These are phyloP conservation scores for Xylariaceae sp. DNA, from an alignment of 2,329 filamentous ascomycete species.

Conservation along the genomic window DNA sequence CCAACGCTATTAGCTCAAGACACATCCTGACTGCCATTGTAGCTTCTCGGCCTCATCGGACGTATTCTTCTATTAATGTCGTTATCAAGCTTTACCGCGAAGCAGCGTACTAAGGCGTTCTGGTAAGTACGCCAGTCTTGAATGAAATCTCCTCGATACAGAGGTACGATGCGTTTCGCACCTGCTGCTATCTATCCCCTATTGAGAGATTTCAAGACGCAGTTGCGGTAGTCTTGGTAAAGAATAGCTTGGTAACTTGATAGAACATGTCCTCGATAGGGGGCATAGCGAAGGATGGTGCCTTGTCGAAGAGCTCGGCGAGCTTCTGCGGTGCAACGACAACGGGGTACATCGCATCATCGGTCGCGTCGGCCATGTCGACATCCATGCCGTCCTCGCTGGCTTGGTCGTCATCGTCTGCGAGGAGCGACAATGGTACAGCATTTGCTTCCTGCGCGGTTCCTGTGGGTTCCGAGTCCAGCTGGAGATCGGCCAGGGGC, in stretches of 20 bases:
- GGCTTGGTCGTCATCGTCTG: slow-evolving; percentile 37
- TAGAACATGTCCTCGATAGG: slow-evolving; percentile 72
- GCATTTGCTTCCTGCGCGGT: slow-evolving; percentile 27
- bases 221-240: slow-evolving; percentile 45
- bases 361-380: slow-evolving; percentile 43
- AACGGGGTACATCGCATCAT: slow-evolving; percentile 48
- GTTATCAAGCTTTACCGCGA: not conserved
- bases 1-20: not conserved
- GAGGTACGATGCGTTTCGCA: not conserved
- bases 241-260: slow-evolving; percentile 61
- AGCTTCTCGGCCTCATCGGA: not conserved
- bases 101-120: not conserved
- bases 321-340: slow-evolving; percentile 65
- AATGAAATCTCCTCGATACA: not conserved
- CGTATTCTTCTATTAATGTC: not conserved
- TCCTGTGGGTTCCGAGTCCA: slow-evolving; percentile 37
- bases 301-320: slow-evolving; percentile 64
- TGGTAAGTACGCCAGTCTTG: not conserved
- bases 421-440: slow-evolving; percentile 32
- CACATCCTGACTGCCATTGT: not conserved
- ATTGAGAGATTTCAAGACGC: slow-evolving; percentile 16
- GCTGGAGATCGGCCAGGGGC: slow-evolving; percentile 49
- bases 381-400: slow-evolving; percentile 43
- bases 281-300: slow-evolving; percentile 63
- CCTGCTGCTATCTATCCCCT: not conserved